phyloP scores from a whole-genome alignment of 164 flowering plant genomes.

The Litsea cubeba region DNA sequence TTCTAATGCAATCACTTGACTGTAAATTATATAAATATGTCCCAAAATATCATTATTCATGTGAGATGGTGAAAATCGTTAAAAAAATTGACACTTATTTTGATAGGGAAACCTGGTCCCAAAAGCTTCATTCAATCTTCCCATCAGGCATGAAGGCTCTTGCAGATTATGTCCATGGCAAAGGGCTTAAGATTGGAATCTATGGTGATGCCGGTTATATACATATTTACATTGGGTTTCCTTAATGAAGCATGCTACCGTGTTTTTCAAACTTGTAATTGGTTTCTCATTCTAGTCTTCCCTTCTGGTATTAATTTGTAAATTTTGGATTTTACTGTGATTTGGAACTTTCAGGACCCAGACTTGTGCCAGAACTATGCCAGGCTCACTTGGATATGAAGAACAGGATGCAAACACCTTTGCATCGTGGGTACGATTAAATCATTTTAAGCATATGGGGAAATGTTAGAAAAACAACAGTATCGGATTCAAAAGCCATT shows the following conservation, averaged over 20 bases:
- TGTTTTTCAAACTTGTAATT: not conserved
- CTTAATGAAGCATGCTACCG: not conserved
- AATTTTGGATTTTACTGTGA: not conserved
- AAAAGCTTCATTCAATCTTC: conserved; percentile 41
- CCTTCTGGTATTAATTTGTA: not conserved
- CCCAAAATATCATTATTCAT: no score
- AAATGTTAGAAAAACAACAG: no score
- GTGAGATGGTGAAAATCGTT: no score
- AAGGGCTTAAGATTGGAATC: conserved; percentile 65
- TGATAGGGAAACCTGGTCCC: conserved; percentile 52
- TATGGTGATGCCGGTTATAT: conserved; percentile 62
- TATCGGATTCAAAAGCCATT: no score
- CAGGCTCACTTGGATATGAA: conserved; percentile 62
- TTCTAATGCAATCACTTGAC: no score
- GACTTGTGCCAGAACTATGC: conserved; percentile 60
- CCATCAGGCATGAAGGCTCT: conserved; percentile 66
- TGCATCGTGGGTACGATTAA: conserved; percentile 46
- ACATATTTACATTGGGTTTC: not conserved
- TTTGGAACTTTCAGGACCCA: conserved; percentile 22
- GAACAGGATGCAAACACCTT: conserved; percentile 70
- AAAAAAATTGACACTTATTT: no score
- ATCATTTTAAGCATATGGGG: not conserved
- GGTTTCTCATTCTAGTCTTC: not conserved
- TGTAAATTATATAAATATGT: no score
- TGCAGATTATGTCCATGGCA: conserved; percentile 64